These are phyloP conservation scores for Yarrowia keelungensis DNA, from an alignment of 805 yeast species.

Conservation along the genomic window DNA sequence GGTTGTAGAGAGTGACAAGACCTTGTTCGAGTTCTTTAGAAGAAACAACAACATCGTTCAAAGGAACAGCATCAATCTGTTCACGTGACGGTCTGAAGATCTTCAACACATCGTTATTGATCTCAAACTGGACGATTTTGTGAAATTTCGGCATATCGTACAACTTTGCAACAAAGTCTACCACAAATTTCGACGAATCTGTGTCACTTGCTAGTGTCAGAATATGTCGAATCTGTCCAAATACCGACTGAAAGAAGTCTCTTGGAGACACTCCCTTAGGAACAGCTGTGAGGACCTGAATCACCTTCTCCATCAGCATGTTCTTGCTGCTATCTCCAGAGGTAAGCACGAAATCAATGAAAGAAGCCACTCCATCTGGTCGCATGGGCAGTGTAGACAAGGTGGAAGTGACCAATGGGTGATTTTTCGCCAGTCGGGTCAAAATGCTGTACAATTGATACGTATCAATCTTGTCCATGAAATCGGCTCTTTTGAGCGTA, in stretches of 20 bases:
- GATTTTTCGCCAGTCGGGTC: constrained; percentile 13
- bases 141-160: constrained; percentile 19
- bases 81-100: constrained; percentile 5
- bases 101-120: constrained; percentile 1
- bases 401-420: constrained; percentile 9
- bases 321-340: constrained; percentile 11
- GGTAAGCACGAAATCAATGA: constrained; percentile 14
- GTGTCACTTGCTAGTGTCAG: constrained; percentile 5
- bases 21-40: constrained; percentile 5
- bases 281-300: constrained; percentile 25
- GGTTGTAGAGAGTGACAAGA: constrained; percentile 15
- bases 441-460: constrained; percentile 21
- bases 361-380: constrained; percentile 31
- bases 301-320: constrained; percentile 11
- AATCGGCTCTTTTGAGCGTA: background rate
- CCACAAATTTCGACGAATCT: constrained; percentile 24
- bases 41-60: background rate
- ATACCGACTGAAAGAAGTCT: constrained; percentile 7
- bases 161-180: background rate
- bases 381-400: constrained; percentile 28
- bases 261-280: constrained; percentile 13
- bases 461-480: constrained; percentile 24
- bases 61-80: background rate
- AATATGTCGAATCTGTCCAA: constrained; percentile 16
- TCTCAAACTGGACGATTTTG: constrained; percentile 27